Conservation (phyloP, 2,329 filamentous ascomycete species). For the Claviceps fusiformis region DNA sequence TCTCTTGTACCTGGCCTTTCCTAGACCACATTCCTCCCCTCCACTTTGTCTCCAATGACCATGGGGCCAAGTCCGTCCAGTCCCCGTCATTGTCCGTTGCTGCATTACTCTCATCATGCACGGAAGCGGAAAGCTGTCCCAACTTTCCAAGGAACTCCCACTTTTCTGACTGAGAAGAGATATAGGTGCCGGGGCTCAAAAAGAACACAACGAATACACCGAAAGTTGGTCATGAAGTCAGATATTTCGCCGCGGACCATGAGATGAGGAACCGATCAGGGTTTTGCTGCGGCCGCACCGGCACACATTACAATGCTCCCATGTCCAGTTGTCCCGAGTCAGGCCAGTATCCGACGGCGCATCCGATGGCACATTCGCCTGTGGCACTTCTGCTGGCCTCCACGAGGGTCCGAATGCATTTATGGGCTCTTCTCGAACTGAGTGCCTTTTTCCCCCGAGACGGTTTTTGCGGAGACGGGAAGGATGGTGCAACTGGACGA, state of each 20-base stretch:
- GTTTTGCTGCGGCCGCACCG: slow-evolving; percentile 27
- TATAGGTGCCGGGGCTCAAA: slow-evolving; percentile 26
- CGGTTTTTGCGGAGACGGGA: too few relatives aligned
- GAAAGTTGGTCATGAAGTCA: slow-evolving; percentile 23
- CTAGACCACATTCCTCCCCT: neutral
- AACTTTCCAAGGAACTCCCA: slow-evolving; percentile 8
- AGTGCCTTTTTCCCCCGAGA: slow-evolving; percentile 22
- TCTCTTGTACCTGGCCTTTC: neutral
- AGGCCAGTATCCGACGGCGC: neutral
- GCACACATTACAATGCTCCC: slow-evolving; percentile 24
- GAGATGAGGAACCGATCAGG: slow-evolving; percentile 32
- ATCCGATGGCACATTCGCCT: too few relatives aligned
- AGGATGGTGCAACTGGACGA: slow-evolving; percentile 17
- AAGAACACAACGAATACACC: slow-evolving; percentile 22
- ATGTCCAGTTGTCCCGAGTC: slow-evolving; percentile 15
- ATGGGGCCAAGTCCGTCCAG: too few relatives aligned
- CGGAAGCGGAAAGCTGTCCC: too few relatives aligned
- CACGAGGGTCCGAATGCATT: slow-evolving; percentile 16
- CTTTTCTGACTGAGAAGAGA: slow-evolving; percentile 26
- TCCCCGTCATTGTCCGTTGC: too few relatives aligned
- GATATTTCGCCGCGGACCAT: slow-evolving; percentile 20
- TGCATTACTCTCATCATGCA: too few relatives aligned
- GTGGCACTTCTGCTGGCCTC: neutral
- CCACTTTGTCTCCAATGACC: neutral
- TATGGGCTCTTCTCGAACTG: slow-evolving; percentile 24